phyloP scores from a whole-genome alignment of 2,329 filamentous ascomycete genomes.

The Xylaria multiplex region DNA sequence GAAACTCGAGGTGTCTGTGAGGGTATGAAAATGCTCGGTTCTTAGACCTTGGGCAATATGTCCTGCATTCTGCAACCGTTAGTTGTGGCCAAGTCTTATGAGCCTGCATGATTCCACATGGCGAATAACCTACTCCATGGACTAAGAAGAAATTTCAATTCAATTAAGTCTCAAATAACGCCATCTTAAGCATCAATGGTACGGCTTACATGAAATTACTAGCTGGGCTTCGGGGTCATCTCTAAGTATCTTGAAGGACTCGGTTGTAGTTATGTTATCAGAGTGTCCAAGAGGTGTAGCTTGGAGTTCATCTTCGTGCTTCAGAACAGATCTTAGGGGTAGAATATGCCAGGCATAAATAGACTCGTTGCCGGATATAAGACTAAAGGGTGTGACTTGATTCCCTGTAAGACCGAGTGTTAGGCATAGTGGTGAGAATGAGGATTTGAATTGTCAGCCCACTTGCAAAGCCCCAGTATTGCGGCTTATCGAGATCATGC shows the following conservation, averaged over 20 bases:
- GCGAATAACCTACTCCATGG: conserved; percentile 66
- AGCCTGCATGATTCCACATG: not conserved
- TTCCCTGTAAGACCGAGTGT: conserved; percentile 64
- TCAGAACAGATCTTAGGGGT: conserved; percentile 78
- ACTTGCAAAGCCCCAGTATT: conserved; percentile 89
- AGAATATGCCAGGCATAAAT: conserved; percentile 93
- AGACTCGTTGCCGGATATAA: conserved; percentile 79
- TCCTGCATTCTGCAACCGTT: conserved; percentile 77
- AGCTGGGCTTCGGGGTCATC: conserved; percentile 71
- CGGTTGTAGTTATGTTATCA: conserved; percentile 63
- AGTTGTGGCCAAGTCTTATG: conserved; percentile 43
- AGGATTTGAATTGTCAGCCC: conserved; percentile 46
- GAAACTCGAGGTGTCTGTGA: conserved; percentile 77
- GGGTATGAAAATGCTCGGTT: conserved; percentile 78
- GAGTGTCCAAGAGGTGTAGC: conserved; percentile 61
- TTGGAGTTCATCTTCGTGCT: conserved; percentile 73
- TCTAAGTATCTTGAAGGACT: conserved; percentile 69
- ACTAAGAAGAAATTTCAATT: conserved; percentile 55
- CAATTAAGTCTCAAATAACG: conserved; percentile 11
- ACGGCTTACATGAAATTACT: conserved; percentile 68
- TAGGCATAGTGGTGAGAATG: conserved; percentile 30
- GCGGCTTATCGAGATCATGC: conserved; percentile 78
- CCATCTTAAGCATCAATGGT: not conserved
- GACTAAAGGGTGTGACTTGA: conserved; percentile 86
- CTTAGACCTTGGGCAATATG: conserved; percentile 83